Evolutionary conservation across 805 yeast species (phyloP).

Genomic region (Cyberlindnera samutprakarnensis): DNA sequence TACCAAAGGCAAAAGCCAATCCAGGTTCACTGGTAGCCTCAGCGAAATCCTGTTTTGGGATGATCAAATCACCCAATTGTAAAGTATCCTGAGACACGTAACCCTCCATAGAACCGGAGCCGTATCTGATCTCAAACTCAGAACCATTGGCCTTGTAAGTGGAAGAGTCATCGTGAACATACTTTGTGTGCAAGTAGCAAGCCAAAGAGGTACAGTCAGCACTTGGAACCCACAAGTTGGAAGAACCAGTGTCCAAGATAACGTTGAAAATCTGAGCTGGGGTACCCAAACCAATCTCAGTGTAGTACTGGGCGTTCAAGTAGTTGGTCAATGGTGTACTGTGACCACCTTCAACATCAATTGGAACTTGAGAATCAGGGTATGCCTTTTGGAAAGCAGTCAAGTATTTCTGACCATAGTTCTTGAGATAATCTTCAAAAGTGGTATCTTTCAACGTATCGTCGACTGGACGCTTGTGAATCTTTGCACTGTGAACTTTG

Average conservation of each 20-base stretch:
- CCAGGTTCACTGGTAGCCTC: conserved; percentile 98
- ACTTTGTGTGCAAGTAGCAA: conserved; percentile 88
- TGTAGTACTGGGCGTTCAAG: conserved; percentile 91
- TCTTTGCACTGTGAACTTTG: conserved; percentile 45
- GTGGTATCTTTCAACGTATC: conserved; percentile 46
- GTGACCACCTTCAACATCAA: conserved; percentile 33
- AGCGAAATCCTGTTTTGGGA: conserved; percentile 88
- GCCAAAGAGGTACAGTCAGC: conserved; percentile 87
- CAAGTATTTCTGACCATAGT: conserved; percentile 57
- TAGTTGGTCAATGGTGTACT: conserved; percentile 88
- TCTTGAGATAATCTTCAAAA: conserved; percentile 45
- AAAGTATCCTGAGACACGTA: conserved; percentile 82
- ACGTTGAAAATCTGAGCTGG: conserved; percentile 94
- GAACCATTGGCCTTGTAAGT: conserved; percentile 84
- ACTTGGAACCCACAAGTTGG: conserved; percentile 96
- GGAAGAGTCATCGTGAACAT: conserved; percentile 76
- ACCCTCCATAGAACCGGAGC: conserved; percentile 90
- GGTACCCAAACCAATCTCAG: conserved; percentile 86
- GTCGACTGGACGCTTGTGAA: conserved; percentile 50
- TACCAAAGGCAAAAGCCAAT: conserved; percentile 95
- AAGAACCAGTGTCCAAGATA: conserved; percentile 91
- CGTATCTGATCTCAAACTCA: conserved; percentile 79
- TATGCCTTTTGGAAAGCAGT: conserved; percentile 38
- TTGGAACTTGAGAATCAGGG: conserved; percentile 29
- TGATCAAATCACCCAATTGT: conserved; percentile 73